Base-by-base conservation (phyloP, 768 basidiomycete genomes). In the Mycena capillaripes region DNA sequence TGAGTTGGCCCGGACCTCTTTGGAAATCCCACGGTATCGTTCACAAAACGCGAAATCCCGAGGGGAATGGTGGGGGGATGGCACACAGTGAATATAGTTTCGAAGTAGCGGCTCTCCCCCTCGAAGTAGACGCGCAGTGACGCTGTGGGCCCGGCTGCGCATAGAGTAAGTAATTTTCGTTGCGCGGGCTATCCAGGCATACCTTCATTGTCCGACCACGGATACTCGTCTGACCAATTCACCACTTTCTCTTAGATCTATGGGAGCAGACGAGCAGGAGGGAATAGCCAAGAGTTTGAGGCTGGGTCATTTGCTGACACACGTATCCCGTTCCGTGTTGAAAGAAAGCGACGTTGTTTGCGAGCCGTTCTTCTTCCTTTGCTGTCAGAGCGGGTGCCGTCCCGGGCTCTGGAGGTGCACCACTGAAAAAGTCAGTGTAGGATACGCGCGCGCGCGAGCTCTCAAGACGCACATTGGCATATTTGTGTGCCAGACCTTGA, bases 71-170 rank as follows among this genome's bases (percentile, higher is more conserved):
- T 62, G 4, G 69, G 69, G 17, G 36, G 55, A 5, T 62, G 30
- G 9, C 52, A 8, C 4, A 42, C 19, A n/a, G n/a, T 21, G 52
- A 16, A 46, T 61, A 69, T 56, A 27, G 38, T n/a, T n/a, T n/a
- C n/a, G n/a, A n/a, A n/a, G 6, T 34, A 32, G 2, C 25, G 55
- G 30, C 48, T 70, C 14, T 25, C 61, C 11, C 69, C 68, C 66
- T 80, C 79, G 40, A 65, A 72, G 63, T 72, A 75, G 1, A 75
- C 52, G n/a, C 71, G 61, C 32, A 69, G 19, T 4, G 74, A 72
- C 0, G 78, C 78, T n/a, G 75, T 76, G 21, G 80, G 79, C 32
- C 80, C 79, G 7, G 72, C 77, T 6, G 48, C 17, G n/a, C n/a
- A n/a, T n/a, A n/a, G n/a, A n/a, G n/a, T n/a, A n/a, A n/a, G n/a